phyloP scores from a whole-genome alignment of 1,284 basidiomycete species.

The Microbotryomycetes sp. region DNA sequence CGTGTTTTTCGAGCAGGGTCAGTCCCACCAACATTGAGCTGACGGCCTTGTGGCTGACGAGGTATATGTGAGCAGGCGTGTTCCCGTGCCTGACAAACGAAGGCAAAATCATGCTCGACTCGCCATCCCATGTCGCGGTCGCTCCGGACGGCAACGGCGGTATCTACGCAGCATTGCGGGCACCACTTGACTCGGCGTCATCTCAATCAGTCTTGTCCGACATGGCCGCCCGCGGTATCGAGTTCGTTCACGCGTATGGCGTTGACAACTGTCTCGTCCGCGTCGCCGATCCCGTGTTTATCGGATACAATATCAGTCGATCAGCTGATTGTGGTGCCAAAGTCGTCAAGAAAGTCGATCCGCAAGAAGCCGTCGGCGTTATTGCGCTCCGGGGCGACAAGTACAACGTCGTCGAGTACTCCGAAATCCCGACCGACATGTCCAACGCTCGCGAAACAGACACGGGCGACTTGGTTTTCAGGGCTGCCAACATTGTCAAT shows the following conservation, averaged over 20 bases:
- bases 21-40: constrained; percentile 31
- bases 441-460: constrained; percentile 59
- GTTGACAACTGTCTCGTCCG: constrained; percentile 99
- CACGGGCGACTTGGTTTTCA: constrained; percentile 72
- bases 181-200: constrained; percentile 52
- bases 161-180: constrained; percentile 83
- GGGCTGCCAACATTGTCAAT: constrained; percentile 95
- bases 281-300: constrained; percentile 93
- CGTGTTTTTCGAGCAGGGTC: constrained; percentile 95
- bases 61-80: constrained; percentile 57
- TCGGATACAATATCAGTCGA: constrained; percentile 84
- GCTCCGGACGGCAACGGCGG: constrained; percentile 98
- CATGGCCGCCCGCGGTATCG: constrained; percentile 65
- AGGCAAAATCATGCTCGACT: constrained; percentile 86
- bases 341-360: constrained; percentile 81
- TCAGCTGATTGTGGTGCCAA: constrained; percentile 87
- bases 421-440: constrained; percentile 83
- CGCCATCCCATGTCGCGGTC: constrained; percentile 68
- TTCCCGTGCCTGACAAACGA: constrained; percentile 90
- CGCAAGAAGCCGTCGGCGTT: constrained; percentile 91
- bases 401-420: constrained; percentile 94
- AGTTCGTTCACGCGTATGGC: constrained; percentile 90
- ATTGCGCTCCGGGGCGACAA: constrained; percentile 73
- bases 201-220: constrained; percentile 74
- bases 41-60: neutral